A percentile compares a stretch with the other conserved stretches of the same genome.
phyloP scores from a whole-genome alignment of 1,284 basidiomycete species.

The Ustilago esculenta region DNA sequence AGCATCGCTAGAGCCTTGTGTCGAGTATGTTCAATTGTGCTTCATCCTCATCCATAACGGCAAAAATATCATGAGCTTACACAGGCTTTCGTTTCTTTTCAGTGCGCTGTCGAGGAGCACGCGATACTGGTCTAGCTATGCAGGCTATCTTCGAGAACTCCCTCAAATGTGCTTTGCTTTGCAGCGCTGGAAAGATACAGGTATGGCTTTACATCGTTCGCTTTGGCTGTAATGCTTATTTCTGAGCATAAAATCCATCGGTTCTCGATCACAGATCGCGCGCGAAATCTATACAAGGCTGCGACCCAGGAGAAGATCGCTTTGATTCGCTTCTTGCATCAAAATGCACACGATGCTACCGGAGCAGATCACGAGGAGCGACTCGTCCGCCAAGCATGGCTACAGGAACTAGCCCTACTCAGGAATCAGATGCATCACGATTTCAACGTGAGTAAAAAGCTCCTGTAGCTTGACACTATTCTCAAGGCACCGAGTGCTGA shows the following conservation, averaged over 20 bases:
- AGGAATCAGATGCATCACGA: constrained; percentile 1
- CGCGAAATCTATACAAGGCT: constrained; percentile 21
- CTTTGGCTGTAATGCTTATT: no score
- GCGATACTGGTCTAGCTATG: constrained; percentile 44
- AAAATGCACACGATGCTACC: not conserved
- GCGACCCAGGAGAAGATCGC: constrained; percentile 20
- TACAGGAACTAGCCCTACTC: not conserved
- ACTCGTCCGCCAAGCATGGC: constrained; percentile 13
- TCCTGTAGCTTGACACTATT: no score
- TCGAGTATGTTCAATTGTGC: constrained; percentile 14
- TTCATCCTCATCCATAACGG: not conserved
- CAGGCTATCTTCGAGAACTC: constrained; percentile 45
- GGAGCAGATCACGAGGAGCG: constrained; percentile 4
- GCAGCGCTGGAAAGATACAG: constrained; percentile 32
- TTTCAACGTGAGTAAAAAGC: constrained; percentile 13
- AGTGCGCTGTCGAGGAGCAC: constrained; percentile 38
- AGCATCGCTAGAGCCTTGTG: constrained; percentile 3
- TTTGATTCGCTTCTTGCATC: constrained; percentile 8
- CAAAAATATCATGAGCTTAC: not conserved
- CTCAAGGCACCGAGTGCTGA: no score
- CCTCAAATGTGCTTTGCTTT: constrained; percentile 41
- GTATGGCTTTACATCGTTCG: no score
- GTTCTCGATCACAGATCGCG: constrained; percentile 10
- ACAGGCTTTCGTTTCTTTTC: not conserved
- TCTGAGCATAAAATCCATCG: no score